phyloP scores from a whole-genome alignment of 78 protist species.

The Thecamonas trahens region DNA sequence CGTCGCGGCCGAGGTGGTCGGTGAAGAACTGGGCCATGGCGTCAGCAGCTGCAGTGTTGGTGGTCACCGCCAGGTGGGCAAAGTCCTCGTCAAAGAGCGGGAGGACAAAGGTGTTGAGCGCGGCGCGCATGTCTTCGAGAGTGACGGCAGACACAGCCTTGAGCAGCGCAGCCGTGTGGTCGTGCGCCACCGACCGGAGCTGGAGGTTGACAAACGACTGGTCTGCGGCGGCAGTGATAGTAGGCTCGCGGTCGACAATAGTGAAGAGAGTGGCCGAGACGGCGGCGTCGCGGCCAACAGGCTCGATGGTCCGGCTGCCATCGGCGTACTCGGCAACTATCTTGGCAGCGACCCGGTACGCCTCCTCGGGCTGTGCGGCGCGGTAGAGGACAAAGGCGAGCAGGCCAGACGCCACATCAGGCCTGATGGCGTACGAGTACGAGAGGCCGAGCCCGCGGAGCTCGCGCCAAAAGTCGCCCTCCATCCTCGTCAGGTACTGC shows the following conservation, averaged over 20 bases:
- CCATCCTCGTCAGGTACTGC: constrained; percentile 23
- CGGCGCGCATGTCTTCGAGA: neutral
- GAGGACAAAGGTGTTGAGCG: neutral
- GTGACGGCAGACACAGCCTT: neutral
- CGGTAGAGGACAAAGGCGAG: constrained; percentile 7
- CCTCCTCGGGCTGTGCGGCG: neutral
- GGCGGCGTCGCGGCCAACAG: neutral
- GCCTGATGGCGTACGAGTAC: constrained; percentile 18
- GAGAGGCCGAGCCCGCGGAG: constrained; percentile 53
- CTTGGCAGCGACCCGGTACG: neutral
- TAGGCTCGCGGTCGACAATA: neutral
- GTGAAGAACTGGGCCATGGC: neutral
- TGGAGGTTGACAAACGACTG: neutral
- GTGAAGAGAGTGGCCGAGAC: neutral
- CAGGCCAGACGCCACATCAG: constrained; percentile 19
- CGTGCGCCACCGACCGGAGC: neutral
- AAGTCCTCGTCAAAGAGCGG: neutral
- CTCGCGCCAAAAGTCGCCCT: constrained; percentile 47
- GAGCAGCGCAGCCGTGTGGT: neutral
- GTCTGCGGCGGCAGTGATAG: neutral
- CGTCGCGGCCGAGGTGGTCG: too few relatives aligned
- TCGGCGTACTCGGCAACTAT: neutral
- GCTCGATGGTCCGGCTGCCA: neutral
- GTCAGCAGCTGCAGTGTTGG: neutral
- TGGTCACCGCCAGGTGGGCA: neutral